phyloP scores from a whole-genome alignment of 202 grass and related monocot genomes.

The Thinopyrum obtusiflorum region DNA sequence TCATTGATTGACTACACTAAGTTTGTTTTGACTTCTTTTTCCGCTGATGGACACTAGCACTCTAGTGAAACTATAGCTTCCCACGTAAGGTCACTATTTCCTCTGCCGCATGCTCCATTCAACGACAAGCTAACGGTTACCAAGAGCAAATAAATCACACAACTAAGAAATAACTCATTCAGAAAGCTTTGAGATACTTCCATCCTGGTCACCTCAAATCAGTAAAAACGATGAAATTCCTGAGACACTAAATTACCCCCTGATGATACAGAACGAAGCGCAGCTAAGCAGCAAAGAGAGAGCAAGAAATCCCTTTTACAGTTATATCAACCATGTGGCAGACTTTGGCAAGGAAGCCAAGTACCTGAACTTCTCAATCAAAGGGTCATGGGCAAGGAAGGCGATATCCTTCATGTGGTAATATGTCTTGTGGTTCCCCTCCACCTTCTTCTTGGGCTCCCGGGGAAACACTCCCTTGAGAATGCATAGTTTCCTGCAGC shows the following conservation, averaged over 20 bases:
- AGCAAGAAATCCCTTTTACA: background rate
- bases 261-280: no score
- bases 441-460: conserved; percentile 87
- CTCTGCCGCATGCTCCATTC: background rate
- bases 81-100: background rate
- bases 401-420: conserved; percentile 88
- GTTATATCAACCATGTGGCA: background rate
- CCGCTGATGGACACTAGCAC: background rate
- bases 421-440: conserved; percentile 96
- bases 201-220: background rate
- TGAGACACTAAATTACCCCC: background rate
- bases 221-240: background rate
- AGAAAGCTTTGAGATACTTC: background rate
- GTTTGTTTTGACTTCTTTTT: background rate
- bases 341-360: background rate
- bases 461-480: conserved; percentile 85
- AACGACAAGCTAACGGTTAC: background rate
- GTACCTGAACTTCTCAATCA: conserved; percentile 84
- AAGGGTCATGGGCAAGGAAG: conserved; percentile 75
- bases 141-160: background rate
- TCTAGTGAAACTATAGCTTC: background rate
- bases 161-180: background rate
- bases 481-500: conserved; percentile 89
- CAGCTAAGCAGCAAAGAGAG: background rate
- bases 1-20: background rate